Evolutionary conservation across 2,329 filamentous ascomycete genomes (phyloP).

Genomic region (Cladorrhinum sp.): DNA sequence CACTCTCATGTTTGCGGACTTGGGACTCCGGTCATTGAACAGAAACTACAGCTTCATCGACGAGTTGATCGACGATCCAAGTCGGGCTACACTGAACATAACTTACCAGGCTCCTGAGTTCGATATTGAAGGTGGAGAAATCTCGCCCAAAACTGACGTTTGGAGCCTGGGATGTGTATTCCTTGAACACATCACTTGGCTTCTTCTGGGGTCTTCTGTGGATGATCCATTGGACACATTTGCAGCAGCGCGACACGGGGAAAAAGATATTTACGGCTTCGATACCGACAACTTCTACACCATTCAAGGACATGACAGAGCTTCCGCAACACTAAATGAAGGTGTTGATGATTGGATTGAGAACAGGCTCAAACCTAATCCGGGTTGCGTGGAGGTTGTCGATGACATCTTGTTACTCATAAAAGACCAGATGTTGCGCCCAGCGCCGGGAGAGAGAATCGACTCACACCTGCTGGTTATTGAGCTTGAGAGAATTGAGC

Average conservation of each 20-base stretch:
- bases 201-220: conserved; percentile 25
- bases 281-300: conserved; percentile 23
- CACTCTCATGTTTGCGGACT: background rate
- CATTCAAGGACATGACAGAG: conserved; percentile 5
- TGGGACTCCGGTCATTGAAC: background rate
- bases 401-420: conserved; percentile 21
- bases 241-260: background rate
- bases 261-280: conserved; percentile 17
- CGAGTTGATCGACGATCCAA: background rate
- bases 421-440: conserved; percentile 21
- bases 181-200: conserved; percentile 38
- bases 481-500: background rate
- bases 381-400: conserved; percentile 16
- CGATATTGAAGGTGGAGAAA: conserved; percentile 23
- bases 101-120: conserved; percentile 42
- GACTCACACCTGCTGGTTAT: conserved; percentile 1
- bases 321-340: conserved; percentile 12
- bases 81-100: conserved; percentile 14
- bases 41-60: background rate
- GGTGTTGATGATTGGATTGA: conserved; percentile 8
- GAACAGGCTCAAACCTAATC: background rate
- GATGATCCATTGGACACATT: conserved; percentile 21
- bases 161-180: conserved; percentile 37
- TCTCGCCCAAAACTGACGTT: conserved; percentile 37
- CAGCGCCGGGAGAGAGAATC: conserved; percentile 13